Percentiles rank a stretch among this genome's conserved stretches.
Evolutionary conservation across 257 asterid species (phyloP).

Genomic region (Apocynum venetum): DNA sequence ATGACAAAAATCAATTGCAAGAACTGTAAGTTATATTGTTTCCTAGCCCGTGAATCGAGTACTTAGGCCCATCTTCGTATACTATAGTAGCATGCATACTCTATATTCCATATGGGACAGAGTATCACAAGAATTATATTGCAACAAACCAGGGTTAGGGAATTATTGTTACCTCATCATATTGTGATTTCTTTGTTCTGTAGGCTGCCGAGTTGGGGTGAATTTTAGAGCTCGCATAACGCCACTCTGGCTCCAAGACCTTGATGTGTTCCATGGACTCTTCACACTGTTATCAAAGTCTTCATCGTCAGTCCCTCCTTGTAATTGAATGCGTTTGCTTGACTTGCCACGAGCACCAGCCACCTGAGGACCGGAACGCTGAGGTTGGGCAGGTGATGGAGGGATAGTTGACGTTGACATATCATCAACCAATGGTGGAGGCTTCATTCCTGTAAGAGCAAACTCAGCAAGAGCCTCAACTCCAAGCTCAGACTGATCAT

Average conservation of each 20-base stretch:
- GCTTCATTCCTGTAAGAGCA: slow-evolving; percentile 68
- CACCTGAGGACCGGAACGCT: slow-evolving; percentile 11
- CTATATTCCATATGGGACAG: too few species aligned
- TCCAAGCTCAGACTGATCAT: slow-evolving; percentile 70
- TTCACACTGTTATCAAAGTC: slow-evolving; percentile 60
- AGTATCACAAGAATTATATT: not conserved
- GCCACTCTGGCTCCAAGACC: slow-evolving; percentile 57
- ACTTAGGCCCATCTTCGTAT: too few species aligned
- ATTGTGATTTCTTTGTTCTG: slow-evolving; percentile 30
- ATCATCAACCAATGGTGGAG: slow-evolving; percentile 43
- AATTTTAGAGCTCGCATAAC: slow-evolving; percentile 32
- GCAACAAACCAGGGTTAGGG: not conserved
- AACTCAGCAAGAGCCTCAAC: slow-evolving; percentile 65
- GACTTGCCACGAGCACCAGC: slow-evolving; percentile 15
- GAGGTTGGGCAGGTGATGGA: slow-evolving; percentile 24
- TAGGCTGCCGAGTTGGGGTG: slow-evolving; percentile 52
- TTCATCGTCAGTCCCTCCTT: slow-evolving; percentile 25
- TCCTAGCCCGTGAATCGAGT: not conserved
- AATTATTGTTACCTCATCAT: slow-evolving; percentile 38
- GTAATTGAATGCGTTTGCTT: slow-evolving; percentile 29
- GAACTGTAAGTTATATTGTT: too few species aligned
- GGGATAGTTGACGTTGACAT: slow-evolving; percentile 26
- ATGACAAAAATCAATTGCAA: not conserved
- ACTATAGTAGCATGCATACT: too few species aligned
- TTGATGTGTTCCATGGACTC: slow-evolving; percentile 58